Evolutionary conservation across 257 asterid species (phyloP), one percentile per base, ranked within the genome.

Genomic region (Salvia miltiorrhiza): DNA sequence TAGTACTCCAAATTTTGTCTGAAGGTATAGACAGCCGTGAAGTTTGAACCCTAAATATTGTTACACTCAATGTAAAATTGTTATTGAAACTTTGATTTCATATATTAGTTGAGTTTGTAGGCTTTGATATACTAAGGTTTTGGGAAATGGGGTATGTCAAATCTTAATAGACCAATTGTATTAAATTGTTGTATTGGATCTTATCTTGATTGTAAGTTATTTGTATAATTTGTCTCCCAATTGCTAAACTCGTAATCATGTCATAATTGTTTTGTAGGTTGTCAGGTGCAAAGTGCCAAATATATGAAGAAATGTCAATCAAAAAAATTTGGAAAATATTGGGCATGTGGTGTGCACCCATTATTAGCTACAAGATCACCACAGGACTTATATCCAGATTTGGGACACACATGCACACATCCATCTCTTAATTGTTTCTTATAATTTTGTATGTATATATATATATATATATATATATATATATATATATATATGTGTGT

Each of bases 291-390:
- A 65, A 69, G 43, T 49, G 57, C 71, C 82, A 69, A 72, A 47
- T 33, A 64, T 10, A 35, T 56, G 2, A 35, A 64, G 5, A 54
- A 55, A 8, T 63, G 45, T 65, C 79, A 78, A 63, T 75, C 79
- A 75, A 78, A 47, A 49, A 65, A 50, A 30, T 30, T 61, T 48
- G 44, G 28, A 44, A 78, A 16, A 9, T 37, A 35, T 54, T 55
- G 48, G 23, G 28, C 83, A 79, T 61, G 78, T 72, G 75, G 40
- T 53, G 16, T 70, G 80, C 72, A 37, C 75, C 69, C 83, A 66
- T 58, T 49, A 54, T 66, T 71, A 48, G 55, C n/a, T 21, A 65
- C 71, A 79, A 70, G 48, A 59, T 74, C 68, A 43, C 50, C 62
- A 44, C 21, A 47, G 61, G 20, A 23, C 40, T 32, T 64, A 47